Percentiles rank a stretch among this genome's conserved stretches.
Evolutionary conservation across 352 stramenopile genomes (phyloP).

Genomic region (Globisporangium alternatum): DNA sequence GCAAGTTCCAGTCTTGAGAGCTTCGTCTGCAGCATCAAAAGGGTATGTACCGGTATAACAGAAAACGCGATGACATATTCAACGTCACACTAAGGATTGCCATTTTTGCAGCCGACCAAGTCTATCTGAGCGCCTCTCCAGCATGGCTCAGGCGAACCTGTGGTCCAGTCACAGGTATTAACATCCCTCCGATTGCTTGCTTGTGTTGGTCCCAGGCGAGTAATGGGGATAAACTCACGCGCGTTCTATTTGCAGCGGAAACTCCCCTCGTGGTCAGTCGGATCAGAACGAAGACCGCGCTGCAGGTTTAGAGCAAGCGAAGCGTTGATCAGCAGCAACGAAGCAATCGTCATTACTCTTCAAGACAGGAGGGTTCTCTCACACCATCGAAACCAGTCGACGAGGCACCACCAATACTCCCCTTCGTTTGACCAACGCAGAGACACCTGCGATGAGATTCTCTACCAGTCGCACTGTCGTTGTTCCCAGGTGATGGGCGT

Average conservation of each 20-base stretch:
- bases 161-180: neutral
- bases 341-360: too few species aligned
- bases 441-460: neutral
- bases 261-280: too few species aligned
- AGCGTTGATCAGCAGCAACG: too few species aligned
- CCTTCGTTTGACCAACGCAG: neutral
- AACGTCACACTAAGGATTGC: neutral
- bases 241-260: too few species aligned
- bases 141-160: neutral
- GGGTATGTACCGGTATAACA: neutral
- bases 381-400: too few species aligned
- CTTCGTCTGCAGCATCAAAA: neutral
- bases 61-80: conserved; percentile 1
- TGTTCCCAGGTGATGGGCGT: neutral
- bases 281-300: too few species aligned
- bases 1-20: conserved; percentile 38
- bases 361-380: too few species aligned
- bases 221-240: too few species aligned
- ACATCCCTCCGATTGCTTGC: too few species aligned
- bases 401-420: too few species aligned
- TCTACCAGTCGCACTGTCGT: neutral
- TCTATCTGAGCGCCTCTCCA: neutral
- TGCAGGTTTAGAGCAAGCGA: too few species aligned
- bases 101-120: neutral
- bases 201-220: neutral